Evolutionary conservation across 2,329 filamentous ascomycete genomes (phyloP).

Genomic region (Botrytis hyacinthi): DNA sequence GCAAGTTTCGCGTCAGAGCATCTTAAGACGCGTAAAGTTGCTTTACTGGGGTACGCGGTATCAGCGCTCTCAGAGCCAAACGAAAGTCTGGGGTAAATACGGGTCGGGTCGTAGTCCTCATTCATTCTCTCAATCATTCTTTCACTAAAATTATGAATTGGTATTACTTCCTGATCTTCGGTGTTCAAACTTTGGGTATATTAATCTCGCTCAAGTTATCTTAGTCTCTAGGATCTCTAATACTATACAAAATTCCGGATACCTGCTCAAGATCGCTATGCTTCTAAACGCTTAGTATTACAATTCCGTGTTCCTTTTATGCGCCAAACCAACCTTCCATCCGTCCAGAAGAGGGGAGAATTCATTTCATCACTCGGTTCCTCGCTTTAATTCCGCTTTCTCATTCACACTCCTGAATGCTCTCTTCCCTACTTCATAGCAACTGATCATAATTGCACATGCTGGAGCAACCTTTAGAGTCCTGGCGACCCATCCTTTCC

Average conservation of each 20-base stretch:
- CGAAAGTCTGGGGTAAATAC: not conserved
- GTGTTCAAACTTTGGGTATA: not conserved
- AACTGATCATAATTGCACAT: constrained; percentile 99
- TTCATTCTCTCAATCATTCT: not conserved
- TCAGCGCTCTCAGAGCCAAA: constrained; percentile 4
- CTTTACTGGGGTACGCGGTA: constrained; percentile 19
- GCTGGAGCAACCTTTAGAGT: constrained; percentile 93
- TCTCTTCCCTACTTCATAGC: constrained; percentile 93
- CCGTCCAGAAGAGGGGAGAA: not conserved
- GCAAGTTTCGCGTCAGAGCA: not conserved
- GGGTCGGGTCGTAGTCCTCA: not conserved
- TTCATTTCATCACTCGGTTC: constrained; percentile 26
- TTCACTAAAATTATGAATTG: not conserved
- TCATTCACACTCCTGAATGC: constrained; percentile 76
- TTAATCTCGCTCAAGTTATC: constrained; percentile 1
- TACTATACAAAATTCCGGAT: constrained; percentile 24
- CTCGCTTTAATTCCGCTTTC: constrained; percentile 36
- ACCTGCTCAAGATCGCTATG: constrained; percentile 31
- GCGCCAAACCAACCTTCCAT: not conserved
- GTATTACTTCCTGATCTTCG: not conserved
- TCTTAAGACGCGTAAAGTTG: constrained; percentile 12
- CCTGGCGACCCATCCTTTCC: constrained; percentile 86
- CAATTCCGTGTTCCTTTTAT: constrained; percentile 10
- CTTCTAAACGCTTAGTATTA: constrained; percentile 23
- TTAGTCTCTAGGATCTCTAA: constrained; percentile 21